A percentile compares a stretch with the other conserved stretches of the same genome.
phyloP scores from a whole-genome alignment of 2,329 filamentous ascomycete genomes.

The Monosporascus sp. region DNA sequence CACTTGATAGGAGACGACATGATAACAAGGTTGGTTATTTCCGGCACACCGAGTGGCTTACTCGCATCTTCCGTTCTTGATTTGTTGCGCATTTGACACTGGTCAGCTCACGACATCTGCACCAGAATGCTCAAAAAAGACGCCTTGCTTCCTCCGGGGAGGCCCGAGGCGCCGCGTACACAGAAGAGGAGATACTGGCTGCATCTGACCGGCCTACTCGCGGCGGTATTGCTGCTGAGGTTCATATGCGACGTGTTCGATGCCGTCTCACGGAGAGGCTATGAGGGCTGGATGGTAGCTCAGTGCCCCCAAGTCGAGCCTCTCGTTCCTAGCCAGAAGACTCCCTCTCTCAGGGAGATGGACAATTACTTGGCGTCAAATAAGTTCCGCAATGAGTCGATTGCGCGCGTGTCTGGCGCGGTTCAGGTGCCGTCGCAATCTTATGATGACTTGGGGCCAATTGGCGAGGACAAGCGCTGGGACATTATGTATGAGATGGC shows the following conservation, averaged over 20 bases:
- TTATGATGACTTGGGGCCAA: slow-evolving; percentile 48
- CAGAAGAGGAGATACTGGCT: background rate
- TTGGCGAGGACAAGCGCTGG: slow-evolving; percentile 54
- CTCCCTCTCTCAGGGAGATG: slow-evolving; percentile 23
- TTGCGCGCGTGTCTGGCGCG: slow-evolving; percentile 34
- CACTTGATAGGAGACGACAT: no score
- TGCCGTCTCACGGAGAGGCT: background rate
- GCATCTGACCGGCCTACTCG: background rate
- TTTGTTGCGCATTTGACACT: background rate
- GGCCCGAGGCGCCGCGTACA: background rate
- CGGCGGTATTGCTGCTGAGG: background rate
- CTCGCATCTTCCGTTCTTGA: background rate
- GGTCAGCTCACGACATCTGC: no score
- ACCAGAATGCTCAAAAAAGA: background rate
- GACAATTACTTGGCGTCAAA: slow-evolving; percentile 26
- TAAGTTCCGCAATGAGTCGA: slow-evolving; percentile 28
- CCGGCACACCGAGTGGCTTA: background rate
- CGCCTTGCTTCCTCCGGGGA: background rate
- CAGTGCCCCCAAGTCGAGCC: slow-evolving; percentile 30
- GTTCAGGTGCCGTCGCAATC: slow-evolving; percentile 51
- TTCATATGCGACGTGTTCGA: background rate
- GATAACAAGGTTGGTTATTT: background rate
- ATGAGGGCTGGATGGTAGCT: background rate
- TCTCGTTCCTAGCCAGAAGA: slow-evolving; percentile 23
- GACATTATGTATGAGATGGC: slow-evolving; percentile 52